These are phyloP conservation scores for Globisporangium okanoganense DNA, from an alignment of 352 stramenopile genomes.

Conservation along the genomic window DNA sequence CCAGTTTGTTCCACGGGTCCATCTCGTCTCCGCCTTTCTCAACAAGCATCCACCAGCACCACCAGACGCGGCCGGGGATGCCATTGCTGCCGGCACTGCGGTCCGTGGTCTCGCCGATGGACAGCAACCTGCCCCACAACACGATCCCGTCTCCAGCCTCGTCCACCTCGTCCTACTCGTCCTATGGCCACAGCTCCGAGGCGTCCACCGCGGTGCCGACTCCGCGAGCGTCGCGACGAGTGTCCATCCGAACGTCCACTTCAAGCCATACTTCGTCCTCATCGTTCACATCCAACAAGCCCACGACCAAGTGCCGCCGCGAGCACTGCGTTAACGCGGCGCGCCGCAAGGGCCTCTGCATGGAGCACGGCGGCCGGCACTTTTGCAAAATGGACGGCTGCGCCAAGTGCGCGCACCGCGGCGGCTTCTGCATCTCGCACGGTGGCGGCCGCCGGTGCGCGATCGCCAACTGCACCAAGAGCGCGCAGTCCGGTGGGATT, in stretches of 20 bases:
- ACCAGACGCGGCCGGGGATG: neutral
- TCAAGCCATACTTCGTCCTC: neutral
- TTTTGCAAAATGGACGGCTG: conserved; percentile 85
- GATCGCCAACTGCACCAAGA: conserved; percentile 72
- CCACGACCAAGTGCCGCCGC: conserved; percentile 45
- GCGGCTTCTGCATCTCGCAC: conserved; percentile 80
- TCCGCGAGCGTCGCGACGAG: neutral
- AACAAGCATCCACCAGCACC: neutral
- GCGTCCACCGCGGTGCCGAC: neutral
- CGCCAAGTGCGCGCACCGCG: conserved; percentile 78
- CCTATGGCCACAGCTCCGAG: conserved; percentile 10
- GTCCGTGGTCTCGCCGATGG: neutral
- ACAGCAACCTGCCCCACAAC: conserved; percentile 6
- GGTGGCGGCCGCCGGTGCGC: conserved; percentile 73
- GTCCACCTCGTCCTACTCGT: conserved; percentile 17
- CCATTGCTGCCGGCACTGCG: conserved; percentile 9
- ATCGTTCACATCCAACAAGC: conserved; percentile 4
- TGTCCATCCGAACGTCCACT: conserved; percentile 17
- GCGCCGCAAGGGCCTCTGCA: conserved; percentile 80
- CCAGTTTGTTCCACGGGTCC: conserved; percentile 9
- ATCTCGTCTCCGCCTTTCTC: conserved; percentile 2
- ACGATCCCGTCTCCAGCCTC: conserved; percentile 7
- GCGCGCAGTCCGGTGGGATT: conserved; percentile 73
- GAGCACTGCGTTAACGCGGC: conserved; percentile 66
- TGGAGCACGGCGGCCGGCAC: conserved; percentile 83